Evolutionary conservation across 1,284 basidiomycete species (phyloP).

Genomic region (Ceratobasidium sp.): DNA sequence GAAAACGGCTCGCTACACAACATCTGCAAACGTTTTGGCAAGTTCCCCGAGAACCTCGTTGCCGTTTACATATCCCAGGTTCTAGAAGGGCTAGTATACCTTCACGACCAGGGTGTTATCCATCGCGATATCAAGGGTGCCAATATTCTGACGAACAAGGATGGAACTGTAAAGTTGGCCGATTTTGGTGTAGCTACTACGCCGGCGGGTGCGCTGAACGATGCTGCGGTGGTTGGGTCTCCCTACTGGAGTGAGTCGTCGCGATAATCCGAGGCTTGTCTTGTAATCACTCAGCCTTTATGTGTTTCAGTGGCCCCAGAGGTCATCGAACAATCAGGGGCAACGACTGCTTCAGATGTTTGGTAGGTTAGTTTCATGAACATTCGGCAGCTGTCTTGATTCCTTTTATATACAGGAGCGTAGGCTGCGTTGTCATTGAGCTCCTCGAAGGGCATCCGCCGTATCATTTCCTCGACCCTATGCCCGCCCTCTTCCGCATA

Average conservation of each 20-base stretch:
- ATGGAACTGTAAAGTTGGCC: conserved; percentile 94
- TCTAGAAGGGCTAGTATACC: conserved; percentile 90
- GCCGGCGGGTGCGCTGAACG: conserved; percentile 73
- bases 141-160: conserved; percentile 97
- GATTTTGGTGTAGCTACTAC: conserved; percentile 92
- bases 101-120: conserved; percentile 97
- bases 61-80: conserved; percentile 94
- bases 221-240: conserved; percentile 93
- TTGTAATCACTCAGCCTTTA: conserved; percentile 46
- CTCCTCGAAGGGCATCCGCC: conserved; percentile 95
- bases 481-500: conserved; percentile 98
- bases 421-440: conserved; percentile 97
- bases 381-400: neutral
- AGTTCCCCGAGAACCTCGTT: conserved; percentile 96
- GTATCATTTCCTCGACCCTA: conserved; percentile 94
- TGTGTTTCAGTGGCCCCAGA: conserved; percentile 86
- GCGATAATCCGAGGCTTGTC: conserved; percentile 44
- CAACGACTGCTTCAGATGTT: conserved; percentile 96
- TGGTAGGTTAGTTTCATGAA: conserved; percentile 66
- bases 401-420: conserved; percentile 66
- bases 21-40: conserved; percentile 96
- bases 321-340: conserved; percentile 96
- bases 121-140: conserved; percentile 99
- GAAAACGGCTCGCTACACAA: conserved; percentile 97
- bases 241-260: conserved; percentile 91